Base-by-base conservation (phyloP, 2,329 filamentous ascomycete species). In the Lasiodiplodia hormozganensis region DNA sequence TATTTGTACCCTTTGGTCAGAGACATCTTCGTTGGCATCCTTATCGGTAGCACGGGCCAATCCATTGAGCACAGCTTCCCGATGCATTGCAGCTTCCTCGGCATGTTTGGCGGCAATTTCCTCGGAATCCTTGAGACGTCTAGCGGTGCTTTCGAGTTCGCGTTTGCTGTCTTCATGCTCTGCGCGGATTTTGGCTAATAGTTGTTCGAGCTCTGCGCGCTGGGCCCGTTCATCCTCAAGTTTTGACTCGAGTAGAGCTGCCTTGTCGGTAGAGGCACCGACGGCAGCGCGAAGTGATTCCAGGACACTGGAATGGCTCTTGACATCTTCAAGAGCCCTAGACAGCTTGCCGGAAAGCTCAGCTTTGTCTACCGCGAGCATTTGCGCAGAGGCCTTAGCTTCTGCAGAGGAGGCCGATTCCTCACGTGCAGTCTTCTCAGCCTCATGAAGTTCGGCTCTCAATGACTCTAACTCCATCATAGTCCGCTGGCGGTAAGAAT, bases 21-120 rank as follows among this genome's bases (percentile, higher is more conserved):
- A 83, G 4, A 84, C 82, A 47, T 82, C 79, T 31, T 85, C 76
- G 69, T 89, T 86, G 21, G n/a, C 12, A 4, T 64, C 60, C 16
- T 38, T 52, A 16, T 68, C 56, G 10, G 66, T 54, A 25, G 65
- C 53, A 78, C 91, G 94, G 73, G 93, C 92, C 12, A 99, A 85
- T 4, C 96, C 95, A 60, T 89, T 86, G 56, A 98, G 82, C 40
- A 99, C 89, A 25, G 92, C 94, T 73, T 92, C 85, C 28, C 92
- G 92, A 76, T 98, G 95, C 18, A 92, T 91, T 68, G 90, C 87
- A 6, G 96, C 95, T 82, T 99, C 96, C 72, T 90, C 89, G 5
- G 94, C 92, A 78, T 97, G 90, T 73, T 91, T 93, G 75, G 96
- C 92, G 1, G 92, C 92, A 54, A 98, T 82, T 75, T 97, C 93